Evolutionary conservation across 441 rosid genomes (phyloP).

Genomic region (Dalechampia spathulata): DNA sequence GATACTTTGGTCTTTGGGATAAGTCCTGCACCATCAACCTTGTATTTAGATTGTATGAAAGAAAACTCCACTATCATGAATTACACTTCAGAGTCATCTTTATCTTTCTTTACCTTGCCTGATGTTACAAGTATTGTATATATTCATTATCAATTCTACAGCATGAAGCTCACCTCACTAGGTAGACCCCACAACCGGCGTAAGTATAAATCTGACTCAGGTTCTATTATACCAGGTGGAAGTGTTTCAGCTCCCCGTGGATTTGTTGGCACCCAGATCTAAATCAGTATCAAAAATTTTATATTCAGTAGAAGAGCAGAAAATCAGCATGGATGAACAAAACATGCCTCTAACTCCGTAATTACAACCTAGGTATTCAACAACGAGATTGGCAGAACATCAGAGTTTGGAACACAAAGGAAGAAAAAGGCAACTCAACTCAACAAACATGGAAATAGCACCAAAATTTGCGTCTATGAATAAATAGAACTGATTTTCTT

Average conservation of each 20-base stretch:
- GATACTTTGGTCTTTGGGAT: constrained; percentile 50
- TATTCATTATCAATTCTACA: neutral
- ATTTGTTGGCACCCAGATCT: constrained; percentile 94
- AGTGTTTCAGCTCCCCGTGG: constrained; percentile 95
- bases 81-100: no score
- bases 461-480: neutral
- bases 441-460: neutral
- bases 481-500: neutral
- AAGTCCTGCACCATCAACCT: constrained; percentile 58
- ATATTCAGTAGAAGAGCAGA: constrained; percentile 2
- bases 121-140: neutral
- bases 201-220: constrained; percentile 76
- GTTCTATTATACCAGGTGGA: constrained; percentile 68
- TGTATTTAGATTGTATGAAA: constrained; percentile 12
- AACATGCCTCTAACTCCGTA: neutral
- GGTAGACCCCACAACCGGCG: constrained; percentile 92
- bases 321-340: neutral
- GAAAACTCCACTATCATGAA: constrained; percentile 5
- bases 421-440: neutral
- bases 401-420: neutral
- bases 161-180: constrained; percentile 47
- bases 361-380: neutral
- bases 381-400: neutral
- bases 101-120: neutral
- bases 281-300: constrained; percentile 18